phyloP scores from a whole-genome alignment of 305 asterid genomes.

The Fraxinus sp. region DNA sequence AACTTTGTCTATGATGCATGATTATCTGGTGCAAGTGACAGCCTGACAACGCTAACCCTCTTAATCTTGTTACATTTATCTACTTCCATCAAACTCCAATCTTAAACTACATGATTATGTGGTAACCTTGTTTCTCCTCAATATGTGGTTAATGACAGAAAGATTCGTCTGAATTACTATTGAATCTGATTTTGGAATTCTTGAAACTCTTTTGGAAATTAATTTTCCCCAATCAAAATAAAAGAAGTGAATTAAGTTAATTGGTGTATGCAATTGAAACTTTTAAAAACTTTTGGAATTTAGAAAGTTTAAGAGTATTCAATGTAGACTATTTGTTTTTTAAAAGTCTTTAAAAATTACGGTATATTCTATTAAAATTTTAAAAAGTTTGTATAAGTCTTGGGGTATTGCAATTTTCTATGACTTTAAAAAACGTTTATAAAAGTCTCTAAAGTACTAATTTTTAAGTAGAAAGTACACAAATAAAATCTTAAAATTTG shows the following conservation, averaged over 20 bases:
- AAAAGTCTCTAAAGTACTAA: neutral
- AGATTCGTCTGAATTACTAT: neutral
- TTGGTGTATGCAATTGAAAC: neutral
- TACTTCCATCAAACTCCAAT: neutral
- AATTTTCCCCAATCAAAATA: neutral
- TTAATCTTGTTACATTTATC: neutral
- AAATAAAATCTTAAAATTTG: no score
- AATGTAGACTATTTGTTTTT: neutral
- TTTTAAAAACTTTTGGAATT: neutral
- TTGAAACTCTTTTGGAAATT: neutral
- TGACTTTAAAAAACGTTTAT: no score
- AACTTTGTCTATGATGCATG: neutral
- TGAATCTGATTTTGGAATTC: neutral
- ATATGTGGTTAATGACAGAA: neutral
- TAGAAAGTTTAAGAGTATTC: neutral
- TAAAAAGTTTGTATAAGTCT: no score
- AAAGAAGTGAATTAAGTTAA: neutral
- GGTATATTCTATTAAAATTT: no score
- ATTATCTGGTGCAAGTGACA: neutral
- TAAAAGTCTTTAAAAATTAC: neutral
- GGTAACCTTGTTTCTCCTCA: neutral
- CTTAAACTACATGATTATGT: neutral
- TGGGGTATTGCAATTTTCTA: neutral
- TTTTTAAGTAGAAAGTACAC: neutral
- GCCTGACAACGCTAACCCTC: neutral